Evolutionary conservation across 2,329 filamentous ascomycete genomes (phyloP), one percentile per base, ranked within the genome.

Genomic region (Fusarium anguioides): DNA sequence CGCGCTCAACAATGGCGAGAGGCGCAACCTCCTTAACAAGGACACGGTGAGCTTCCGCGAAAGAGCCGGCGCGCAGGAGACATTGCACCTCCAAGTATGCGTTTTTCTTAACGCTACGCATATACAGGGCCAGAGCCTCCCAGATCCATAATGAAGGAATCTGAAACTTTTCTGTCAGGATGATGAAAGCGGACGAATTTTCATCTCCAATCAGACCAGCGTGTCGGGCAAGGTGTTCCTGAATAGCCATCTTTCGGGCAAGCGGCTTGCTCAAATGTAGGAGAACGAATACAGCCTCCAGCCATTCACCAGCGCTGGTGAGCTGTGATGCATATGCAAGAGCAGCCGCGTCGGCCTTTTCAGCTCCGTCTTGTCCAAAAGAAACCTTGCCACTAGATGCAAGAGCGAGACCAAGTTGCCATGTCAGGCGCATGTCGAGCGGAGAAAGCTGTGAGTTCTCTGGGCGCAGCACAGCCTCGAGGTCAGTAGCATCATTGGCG

Each of bases 11-110:
- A 65, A 99, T 86, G 12, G 93, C 88, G 26, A 86, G 84, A 0
- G 96, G 96, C 1, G 92, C 96, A 27, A 98, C 94, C 67, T 91
- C 86, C 65, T 88, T 87, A 61, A 91, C 87, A 52, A 99, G 90
- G 2, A 95, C 92, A 26, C 89, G 86, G 78, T 98, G 96, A 0
- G 96, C 96, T 75, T 96, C 92, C 27, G 88, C 84, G 78, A 89
- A 91, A 39, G 92, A 89, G 36, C 87, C 86, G 4, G 94, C 95
- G 46, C 89, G 88, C 60, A 98, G 85, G 14, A 99, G 88, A 72
- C 90, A 96, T 53, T 90, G 85, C 11, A 95, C 91, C 77, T 97
- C 93, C 7, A 83, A 82, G 42, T 84, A 85, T 12, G 91, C 84
- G 75, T 94, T 88, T 66, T 89, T 87, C 72, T 86, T 87, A 44